Percentiles rank a stretch among this genome's conserved stretches.
Evolutionary conservation across 2,329 filamentous ascomycete species (phyloP).

Genomic region (Plenodomus biglobosus): DNA sequence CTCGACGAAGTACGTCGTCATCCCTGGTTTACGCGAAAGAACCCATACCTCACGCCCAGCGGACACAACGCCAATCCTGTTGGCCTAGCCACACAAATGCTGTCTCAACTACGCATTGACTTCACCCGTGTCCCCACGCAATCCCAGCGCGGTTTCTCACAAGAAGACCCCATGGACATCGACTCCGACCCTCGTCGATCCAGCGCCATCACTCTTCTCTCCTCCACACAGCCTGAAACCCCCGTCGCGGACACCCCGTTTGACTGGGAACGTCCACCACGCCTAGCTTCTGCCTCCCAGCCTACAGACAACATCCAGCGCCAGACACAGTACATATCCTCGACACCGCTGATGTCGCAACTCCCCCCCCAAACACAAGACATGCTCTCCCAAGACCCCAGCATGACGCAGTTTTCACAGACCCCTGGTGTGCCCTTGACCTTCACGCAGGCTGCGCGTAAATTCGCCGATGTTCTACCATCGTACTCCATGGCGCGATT

Average conservation of each 20-base stretch:
- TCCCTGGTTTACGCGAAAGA: constrained; percentile 89
- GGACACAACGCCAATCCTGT: constrained; percentile 78
- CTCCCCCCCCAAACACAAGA: constrained; percentile 50
- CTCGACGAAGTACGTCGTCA: constrained; percentile 85
- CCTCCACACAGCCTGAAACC: constrained; percentile 84
- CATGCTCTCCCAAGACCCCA: constrained; percentile 80
- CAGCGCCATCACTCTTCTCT: constrained; percentile 54
- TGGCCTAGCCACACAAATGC: constrained; percentile 88
- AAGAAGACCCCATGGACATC: constrained; percentile 67
- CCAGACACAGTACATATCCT: constrained; percentile 11
- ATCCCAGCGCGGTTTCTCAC: constrained; percentile 47
- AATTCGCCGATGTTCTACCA: constrained; percentile 89
- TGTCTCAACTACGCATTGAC: constrained; percentile 86
- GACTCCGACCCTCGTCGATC: constrained; percentile 52
- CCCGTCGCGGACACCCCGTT: constrained; percentile 73
- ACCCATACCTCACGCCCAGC: constrained; percentile 71
- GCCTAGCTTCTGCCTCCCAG: constrained; percentile 42
- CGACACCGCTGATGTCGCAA: constrained; percentile 29
- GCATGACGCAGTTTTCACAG: constrained; percentile 78
- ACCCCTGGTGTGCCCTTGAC: constrained; percentile 76
- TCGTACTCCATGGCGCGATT: constrained; percentile 86
- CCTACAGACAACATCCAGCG: constrained; percentile 37
- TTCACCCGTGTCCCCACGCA: constrained; percentile 69
- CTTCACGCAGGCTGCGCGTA: constrained; percentile 83
- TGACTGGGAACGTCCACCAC: constrained; percentile 81